Percentiles rank a stretch among this genome's conserved stretches.
phyloP scores from a whole-genome alignment of 1,284 basidiomycete genomes.

The Lentinula novae-zelandiae region DNA sequence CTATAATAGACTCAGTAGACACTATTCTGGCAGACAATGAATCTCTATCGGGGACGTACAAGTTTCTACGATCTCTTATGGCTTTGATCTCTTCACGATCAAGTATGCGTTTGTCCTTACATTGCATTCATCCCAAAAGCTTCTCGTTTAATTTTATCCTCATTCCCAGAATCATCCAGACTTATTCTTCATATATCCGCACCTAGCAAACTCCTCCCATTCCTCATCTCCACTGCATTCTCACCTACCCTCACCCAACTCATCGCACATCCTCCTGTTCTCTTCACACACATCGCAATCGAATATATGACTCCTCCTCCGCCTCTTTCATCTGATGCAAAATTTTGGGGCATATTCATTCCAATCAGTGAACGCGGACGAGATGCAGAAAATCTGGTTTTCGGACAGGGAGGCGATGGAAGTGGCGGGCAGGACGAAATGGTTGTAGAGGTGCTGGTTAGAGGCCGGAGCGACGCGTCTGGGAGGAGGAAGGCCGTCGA shows the following conservation, averaged over 20 bases:
- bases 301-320: conserved; percentile 70
- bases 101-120: conserved; percentile 31
- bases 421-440: conserved; percentile 42
- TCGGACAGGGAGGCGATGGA: conserved; percentile 52
- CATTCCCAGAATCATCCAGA: conserved; percentile 50
- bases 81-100: conserved; percentile 39
- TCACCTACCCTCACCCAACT: conserved; percentile 65
- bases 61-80: conserved; percentile 45
- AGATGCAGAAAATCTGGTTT: conserved; percentile 60
- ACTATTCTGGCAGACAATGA: conserved; percentile 54
- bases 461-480: conserved; percentile 36
- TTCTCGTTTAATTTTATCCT: conserved; percentile 5
- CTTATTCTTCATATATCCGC: conserved; percentile 63
- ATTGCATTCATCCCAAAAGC: conserved; percentile 1
- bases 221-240: conserved; percentile 60
- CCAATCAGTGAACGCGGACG: conserved; percentile 58
- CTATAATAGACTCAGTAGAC: conserved; percentile 68
- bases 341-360: conserved; percentile 74
- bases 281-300: conserved; percentile 60
- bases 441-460: conserved; percentile 60
- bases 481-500: conserved; percentile 51
- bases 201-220: conserved; percentile 46
- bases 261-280: conserved; percentile 59
- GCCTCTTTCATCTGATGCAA: conserved; percentile 51
- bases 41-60: conserved; percentile 50